These are phyloP conservation scores for Elymus sibiricus DNA, from an alignment of 176 grass and related monocot species.

Conservation along the genomic window DNA sequence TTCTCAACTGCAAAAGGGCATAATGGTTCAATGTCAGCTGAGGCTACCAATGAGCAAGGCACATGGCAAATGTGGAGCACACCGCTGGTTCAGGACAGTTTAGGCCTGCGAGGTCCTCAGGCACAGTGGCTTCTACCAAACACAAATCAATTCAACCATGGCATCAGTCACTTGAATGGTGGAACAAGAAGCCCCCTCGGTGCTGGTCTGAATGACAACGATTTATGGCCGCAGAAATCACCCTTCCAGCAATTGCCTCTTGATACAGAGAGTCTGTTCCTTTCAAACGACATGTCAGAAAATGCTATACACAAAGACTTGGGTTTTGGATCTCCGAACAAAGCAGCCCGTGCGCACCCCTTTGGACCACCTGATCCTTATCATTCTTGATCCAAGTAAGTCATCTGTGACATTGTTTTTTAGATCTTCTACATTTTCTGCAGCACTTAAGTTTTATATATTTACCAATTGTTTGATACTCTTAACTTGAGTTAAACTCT, in stretches of 20 bases:
- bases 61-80: slow-evolving; percentile 92
- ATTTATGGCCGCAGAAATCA: slow-evolving; percentile 45
- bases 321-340: slow-evolving; percentile 45
- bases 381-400: slow-evolving; percentile 83
- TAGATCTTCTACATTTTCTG: background rate
- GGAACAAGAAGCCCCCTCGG: slow-evolving; percentile 31
- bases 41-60: slow-evolving; percentile 56
- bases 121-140: slow-evolving; percentile 51
- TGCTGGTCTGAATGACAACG: slow-evolving; percentile 47
- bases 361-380: slow-evolving; percentile 39
- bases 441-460: background rate
- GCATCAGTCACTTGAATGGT: slow-evolving; percentile 44
- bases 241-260: slow-evolving; percentile 53
- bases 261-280: slow-evolving; percentile 62
- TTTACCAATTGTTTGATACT: background rate
- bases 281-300: slow-evolving; percentile 53
- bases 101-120: slow-evolving; percentile 64
- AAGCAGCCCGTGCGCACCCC: slow-evolving; percentile 36
- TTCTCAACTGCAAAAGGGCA: slow-evolving; percentile 30
- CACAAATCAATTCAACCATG: slow-evolving; percentile 46
- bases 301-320: slow-evolving; percentile 47
- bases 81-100: slow-evolving; percentile 66
- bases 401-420: background rate
- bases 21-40: slow-evolving; percentile 36
- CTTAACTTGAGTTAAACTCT: background rate